Percentiles rank a stretch among this genome's conserved stretches.
phyloP scores from a whole-genome alignment of 768 basidiomycete genomes.

The Daedalea quercina region DNA sequence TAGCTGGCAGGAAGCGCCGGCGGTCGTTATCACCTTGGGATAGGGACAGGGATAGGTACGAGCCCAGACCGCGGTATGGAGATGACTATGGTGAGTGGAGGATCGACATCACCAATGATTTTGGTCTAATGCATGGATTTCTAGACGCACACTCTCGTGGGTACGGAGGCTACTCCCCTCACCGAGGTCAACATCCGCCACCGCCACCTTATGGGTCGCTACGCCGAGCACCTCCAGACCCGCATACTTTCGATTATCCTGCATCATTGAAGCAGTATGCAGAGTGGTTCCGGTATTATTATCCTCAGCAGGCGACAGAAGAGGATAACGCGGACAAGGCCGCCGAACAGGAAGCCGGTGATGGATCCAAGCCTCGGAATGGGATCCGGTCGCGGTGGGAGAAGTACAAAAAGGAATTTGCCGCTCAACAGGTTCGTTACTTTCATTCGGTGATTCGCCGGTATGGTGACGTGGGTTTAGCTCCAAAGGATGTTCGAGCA shows the following conservation, averaged over 20 bases:
- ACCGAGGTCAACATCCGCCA: conserved; percentile 43
- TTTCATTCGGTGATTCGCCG: background rate
- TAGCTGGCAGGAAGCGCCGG: conserved; percentile 69
- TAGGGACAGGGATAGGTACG: conserved; percentile 75
- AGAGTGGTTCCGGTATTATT: conserved; percentile 80
- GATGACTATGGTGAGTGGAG: conserved; percentile 69
- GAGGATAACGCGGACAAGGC: conserved; percentile 83
- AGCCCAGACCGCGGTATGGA: conserved; percentile 73
- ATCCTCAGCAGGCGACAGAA: conserved; percentile 69
- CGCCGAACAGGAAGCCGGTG: conserved; percentile 76
- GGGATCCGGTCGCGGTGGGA: conserved; percentile 85
- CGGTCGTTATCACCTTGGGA: conserved; percentile 78
- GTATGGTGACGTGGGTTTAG: conserved; percentile 35
- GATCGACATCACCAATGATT: background rate
- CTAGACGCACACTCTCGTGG: conserved; percentile 61
- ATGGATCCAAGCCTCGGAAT: conserved; percentile 77
- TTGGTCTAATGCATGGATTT: background rate
- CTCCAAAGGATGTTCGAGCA: conserved; percentile 94
- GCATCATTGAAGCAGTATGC: conserved; percentile 79
- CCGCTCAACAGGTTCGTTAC: conserved; percentile 59
- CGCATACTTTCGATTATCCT: conserved; percentile 76
- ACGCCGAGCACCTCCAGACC: conserved; percentile 64
- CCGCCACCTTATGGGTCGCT: conserved; percentile 30
- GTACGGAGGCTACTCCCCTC: conserved; percentile 58
- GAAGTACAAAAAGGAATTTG: conserved; percentile 90